Percentiles rank a stretch among this genome's conserved stretches.
These are phyloP conservation scores for Yamadazyma nakazawae DNA, from an alignment of 805 yeast genomes.

Conservation along the genomic window DNA sequence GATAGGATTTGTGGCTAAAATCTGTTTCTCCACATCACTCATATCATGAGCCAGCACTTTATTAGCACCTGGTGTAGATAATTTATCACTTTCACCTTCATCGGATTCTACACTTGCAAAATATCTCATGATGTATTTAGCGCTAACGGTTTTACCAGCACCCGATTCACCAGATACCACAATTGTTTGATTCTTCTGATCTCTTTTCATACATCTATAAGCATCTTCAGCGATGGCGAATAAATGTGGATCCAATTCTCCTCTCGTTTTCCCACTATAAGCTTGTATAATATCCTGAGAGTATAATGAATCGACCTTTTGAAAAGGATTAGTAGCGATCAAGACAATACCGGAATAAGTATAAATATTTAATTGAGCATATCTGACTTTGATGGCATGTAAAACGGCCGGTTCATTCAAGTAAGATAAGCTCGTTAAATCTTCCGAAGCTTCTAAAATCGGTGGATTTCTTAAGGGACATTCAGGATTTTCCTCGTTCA, in stretches of 20 bases:
- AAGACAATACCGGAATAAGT: conserved; percentile 96
- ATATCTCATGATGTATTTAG: conserved; percentile 95
- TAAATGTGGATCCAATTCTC: conserved; percentile 94
- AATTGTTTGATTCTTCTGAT: conserved; percentile 84
- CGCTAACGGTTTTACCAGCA: conserved; percentile 97
- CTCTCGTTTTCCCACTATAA: conserved; percentile 87
- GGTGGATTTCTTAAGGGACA: conserved; percentile 87
- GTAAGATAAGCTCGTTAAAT: conserved; percentile 86
- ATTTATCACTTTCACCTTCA: conserved; percentile 25
- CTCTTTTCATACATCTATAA: conserved; percentile 87
- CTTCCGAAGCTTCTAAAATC: conserved; percentile 88
- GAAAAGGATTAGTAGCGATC: conserved; percentile 96
- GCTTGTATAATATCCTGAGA: conserved; percentile 92
- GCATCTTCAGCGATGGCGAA: conserved; percentile 99
- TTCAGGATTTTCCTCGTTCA: conserved; percentile 52
- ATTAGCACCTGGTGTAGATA: conserved; percentile 17
- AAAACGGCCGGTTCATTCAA: conserved; percentile 95
- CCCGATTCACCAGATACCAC: conserved; percentile 98
- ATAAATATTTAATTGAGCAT: conserved; percentile 85
- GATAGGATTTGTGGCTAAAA: conserved; percentile 93
- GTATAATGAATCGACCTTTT: conserved; percentile 84
- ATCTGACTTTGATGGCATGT: conserved; percentile 87
- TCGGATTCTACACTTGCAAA: conserved; percentile 86
- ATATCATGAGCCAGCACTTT: conserved; percentile 51
- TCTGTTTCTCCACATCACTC: conserved; percentile 90